Base-by-base conservation (phyloP, 129 eudicot species). In the Smallanthus sonchifolius region DNA sequence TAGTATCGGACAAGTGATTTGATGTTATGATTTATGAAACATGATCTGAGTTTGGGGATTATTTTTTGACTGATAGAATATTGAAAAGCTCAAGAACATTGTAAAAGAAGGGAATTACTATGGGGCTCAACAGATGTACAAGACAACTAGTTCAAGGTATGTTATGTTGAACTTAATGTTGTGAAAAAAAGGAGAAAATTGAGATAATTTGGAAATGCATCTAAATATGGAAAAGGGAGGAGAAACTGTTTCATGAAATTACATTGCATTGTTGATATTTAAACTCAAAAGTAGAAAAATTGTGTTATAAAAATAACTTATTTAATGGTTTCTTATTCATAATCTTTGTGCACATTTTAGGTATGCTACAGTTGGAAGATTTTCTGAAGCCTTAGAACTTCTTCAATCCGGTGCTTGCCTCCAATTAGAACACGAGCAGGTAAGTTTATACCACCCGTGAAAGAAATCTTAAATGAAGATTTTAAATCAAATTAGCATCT, bases 111-210 rank as follows among this genome's bases (percentile, higher is more conserved):
- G 97, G 66, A 86, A 93, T 78, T 83, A 45, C 76, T 93, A 93
- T 83, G 98, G 91, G 67, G 98, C 98, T 80, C 98, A 93, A 66
- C 98, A 93, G 86, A 87, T 93, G 98, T 93, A 90, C 73, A 93
- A 93, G 73, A 86, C 98, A 2, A 79, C 80, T 34, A 84, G 91
- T 51, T 87, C 97, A 30, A 90, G 98, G 98, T 93, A 34, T 52
- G 32, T 52, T 52, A 39, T 39, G 44, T 5, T 5, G 5, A 0
- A 39, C 9, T 42, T n/a, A n/a, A n/a, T n/a, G n/a, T n/a, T n/a
- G n/a, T n/a, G n/a, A n/a, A n/a, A n/a, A n/a, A n/a, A n/a, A n/a
- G n/a, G n/a, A n/a, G n/a, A n/a, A n/a, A n/a, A n/a, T n/a, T n/a
- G n/a, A n/a, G n/a, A n/a, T n/a, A n/a, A n/a, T n/a, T n/a, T n/a